A percentile compares a stretch with the other conserved stretches of the same genome.
Conservation (phyloP, 345 rosid genomes). For the Eutrema japonicum region DNA sequence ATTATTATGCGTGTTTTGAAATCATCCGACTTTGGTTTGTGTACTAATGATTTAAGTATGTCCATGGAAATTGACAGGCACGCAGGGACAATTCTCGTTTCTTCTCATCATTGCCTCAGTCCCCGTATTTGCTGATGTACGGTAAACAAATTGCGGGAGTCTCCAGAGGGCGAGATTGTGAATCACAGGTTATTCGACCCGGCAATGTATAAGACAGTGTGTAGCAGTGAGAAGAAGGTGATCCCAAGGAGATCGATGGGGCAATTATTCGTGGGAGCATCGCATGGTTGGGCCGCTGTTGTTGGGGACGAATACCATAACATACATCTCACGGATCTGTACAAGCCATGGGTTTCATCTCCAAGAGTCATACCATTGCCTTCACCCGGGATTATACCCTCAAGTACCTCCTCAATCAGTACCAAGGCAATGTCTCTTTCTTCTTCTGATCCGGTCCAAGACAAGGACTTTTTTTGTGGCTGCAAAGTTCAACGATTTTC, state of each 20-base stretch:
- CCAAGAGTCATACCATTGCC: slow-evolving; percentile 20
- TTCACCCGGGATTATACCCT: not conserved
- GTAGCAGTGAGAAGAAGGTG: not conserved
- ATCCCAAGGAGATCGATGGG: not conserved
- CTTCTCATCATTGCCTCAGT: no score
- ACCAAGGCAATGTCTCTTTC: not conserved
- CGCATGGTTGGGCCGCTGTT: slow-evolving; percentile 6
- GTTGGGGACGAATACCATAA: not conserved
- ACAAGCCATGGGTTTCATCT: slow-evolving; percentile 16
- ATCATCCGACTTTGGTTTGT: no score
- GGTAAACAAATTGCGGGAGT: not conserved
- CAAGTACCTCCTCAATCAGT: no score
- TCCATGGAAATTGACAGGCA: no score
- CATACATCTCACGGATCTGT: slow-evolving; percentile 6
- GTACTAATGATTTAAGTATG: no score
- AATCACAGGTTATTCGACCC: not conserved
- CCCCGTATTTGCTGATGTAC: not conserved
- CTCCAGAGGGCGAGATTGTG: not conserved
- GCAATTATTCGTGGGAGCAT: not conserved
- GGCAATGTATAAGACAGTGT: not conserved
- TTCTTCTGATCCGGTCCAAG: slow-evolving; percentile 9
- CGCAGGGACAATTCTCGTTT: no score
- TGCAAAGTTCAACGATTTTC: slow-evolving; percentile 12
- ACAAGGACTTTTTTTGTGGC: not conserved
- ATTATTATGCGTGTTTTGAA: no score